These are phyloP conservation scores for Pythium diclinum DNA, from an alignment of 352 stramenopile species.

Conservation along the genomic window DNA sequence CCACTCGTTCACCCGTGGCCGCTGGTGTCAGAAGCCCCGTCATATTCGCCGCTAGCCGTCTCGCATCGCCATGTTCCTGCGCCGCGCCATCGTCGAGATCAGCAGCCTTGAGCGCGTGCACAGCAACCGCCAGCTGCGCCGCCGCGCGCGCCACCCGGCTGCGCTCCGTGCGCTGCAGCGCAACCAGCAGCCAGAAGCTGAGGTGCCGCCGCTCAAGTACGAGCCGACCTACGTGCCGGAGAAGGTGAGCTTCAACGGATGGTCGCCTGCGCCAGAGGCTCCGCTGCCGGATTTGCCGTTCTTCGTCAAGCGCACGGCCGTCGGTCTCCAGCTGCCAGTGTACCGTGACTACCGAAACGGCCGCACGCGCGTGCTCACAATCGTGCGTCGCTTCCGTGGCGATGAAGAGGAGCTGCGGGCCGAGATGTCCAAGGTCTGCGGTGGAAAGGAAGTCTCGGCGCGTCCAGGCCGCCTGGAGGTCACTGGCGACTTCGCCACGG, in stretches of 20 bases:
- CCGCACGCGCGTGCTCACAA: slow-evolving; percentile 83
- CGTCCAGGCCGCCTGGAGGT: slow-evolving; percentile 78
- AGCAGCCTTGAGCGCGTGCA: slow-evolving; percentile 60
- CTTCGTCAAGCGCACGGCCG: slow-evolving; percentile 75
- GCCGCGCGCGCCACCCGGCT: slow-evolving; percentile 74
- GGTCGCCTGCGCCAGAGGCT: slow-evolving; percentile 67
- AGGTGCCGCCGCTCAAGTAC: slow-evolving; percentile 77
- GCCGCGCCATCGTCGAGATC: slow-evolving; percentile 48
- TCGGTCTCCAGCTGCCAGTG: slow-evolving; percentile 78
- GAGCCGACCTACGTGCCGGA: slow-evolving; percentile 75
- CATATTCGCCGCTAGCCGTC: neutral
- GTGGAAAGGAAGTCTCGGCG: slow-evolving; percentile 65
- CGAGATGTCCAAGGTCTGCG: slow-evolving; percentile 85
- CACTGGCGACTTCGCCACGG: slow-evolving; percentile 59
- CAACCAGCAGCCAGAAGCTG: slow-evolving; percentile 46
- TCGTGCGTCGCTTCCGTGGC: slow-evolving; percentile 77
- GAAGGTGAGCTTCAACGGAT: slow-evolving; percentile 88
- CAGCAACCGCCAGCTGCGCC: slow-evolving; percentile 84
- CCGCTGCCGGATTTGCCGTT: slow-evolving; percentile 68
- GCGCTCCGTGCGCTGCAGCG: slow-evolving; percentile 66
- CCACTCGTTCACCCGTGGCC: slow-evolving; percentile 14
- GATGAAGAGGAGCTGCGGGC: slow-evolving; percentile 71
- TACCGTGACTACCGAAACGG: slow-evolving; percentile 86
- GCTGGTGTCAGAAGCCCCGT: neutral
- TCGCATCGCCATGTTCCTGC: slow-evolving; percentile 36